These are phyloP conservation scores for Cladosporium sp. DNA, from an alignment of 2,329 filamentous ascomycete genomes.

Conservation along the genomic window DNA sequence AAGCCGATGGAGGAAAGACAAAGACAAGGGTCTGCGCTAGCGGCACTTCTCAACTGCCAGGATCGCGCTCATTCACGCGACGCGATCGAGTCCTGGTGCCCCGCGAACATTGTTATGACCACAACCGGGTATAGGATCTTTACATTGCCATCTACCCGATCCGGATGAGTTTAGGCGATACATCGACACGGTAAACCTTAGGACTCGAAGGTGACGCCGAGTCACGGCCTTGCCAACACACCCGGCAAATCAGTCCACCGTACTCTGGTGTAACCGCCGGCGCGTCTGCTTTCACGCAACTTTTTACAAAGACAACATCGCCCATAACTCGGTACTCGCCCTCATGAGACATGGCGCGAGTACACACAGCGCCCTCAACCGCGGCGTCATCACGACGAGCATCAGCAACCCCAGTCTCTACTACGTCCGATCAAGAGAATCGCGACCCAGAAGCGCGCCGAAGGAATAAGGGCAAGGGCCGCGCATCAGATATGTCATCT, in stretches of 20 bases:
- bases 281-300: background rate
- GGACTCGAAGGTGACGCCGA: background rate
- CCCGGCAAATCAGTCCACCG: background rate
- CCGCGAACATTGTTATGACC: too few relatives aligned
- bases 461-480: constrained; percentile 41
- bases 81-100: background rate
- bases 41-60: background rate
- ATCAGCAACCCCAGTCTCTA: constrained; percentile 18
- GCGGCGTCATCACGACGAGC: constrained; percentile 17
- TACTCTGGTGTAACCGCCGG: background rate
- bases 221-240: background rate
- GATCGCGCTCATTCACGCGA: background rate
- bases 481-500: constrained; percentile 34
- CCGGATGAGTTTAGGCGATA: too few relatives aligned
- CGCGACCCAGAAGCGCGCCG: constrained; percentile 22
- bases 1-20: background rate
- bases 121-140: too few relatives aligned
- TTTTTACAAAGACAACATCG: background rate
- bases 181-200: too few relatives aligned
- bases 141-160: too few relatives aligned
- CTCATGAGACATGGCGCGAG: constrained; percentile 24
- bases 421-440: constrained; percentile 43
- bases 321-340: background rate
- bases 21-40: background rate
- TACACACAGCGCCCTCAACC: constrained; percentile 16